A percentile compares a stretch with the other conserved stretches of the same genome.
Conservation (phyloP, 2,329 filamentous ascomycete species). For the Diaporthe citrichinensis region DNA sequence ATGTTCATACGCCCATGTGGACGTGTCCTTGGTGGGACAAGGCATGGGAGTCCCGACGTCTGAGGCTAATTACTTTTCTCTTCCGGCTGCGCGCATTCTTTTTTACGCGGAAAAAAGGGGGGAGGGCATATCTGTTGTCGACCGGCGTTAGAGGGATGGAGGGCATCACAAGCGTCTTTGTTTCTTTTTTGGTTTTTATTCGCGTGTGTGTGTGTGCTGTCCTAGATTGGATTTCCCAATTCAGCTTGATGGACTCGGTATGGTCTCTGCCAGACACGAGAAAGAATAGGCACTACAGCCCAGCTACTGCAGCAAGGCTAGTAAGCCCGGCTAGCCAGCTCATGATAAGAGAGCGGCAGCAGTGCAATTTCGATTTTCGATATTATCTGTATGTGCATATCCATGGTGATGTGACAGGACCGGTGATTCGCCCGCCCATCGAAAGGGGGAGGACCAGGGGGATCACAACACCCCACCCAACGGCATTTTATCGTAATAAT, state of each 20-base stretch:
- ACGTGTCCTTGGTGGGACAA: not conserved
- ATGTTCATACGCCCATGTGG: not conserved
- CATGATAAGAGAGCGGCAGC: slow-evolving; percentile 30
- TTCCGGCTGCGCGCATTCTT: slow-evolving; percentile 15
- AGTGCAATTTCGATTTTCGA: slow-evolving; percentile 28
- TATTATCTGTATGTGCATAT: slow-evolving; percentile 24
- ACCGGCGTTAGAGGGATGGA: slow-evolving; percentile 29
- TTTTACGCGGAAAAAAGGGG: not conserved
- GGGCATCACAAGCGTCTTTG: slow-evolving; percentile 30
- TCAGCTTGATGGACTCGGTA: slow-evolving; percentile 8
- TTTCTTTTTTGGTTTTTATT: slow-evolving; percentile 5
- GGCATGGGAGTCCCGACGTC: slow-evolving; percentile 11
- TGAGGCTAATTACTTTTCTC: slow-evolving; percentile 16
- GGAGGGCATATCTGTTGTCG: slow-evolving; percentile 17
- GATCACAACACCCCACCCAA: slow-evolving; percentile 2
- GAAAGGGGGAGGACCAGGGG: not conserved
- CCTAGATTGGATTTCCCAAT: slow-evolving; percentile 8
- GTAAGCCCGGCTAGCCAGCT: slow-evolving; percentile 18
- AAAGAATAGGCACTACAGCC: not conserved
- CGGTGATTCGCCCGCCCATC: not conserved
- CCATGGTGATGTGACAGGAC: slow-evolving; percentile 20
- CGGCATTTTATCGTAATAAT: not conserved
- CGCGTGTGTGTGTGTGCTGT: not conserved
- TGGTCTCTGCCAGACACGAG: slow-evolving; percentile 22
- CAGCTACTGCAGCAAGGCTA: slow-evolving; percentile 8